These are phyloP conservation scores for Aureobasidium sp. DNA, from an alignment of 2,329 filamentous ascomycete genomes.

Conservation along the genomic window DNA sequence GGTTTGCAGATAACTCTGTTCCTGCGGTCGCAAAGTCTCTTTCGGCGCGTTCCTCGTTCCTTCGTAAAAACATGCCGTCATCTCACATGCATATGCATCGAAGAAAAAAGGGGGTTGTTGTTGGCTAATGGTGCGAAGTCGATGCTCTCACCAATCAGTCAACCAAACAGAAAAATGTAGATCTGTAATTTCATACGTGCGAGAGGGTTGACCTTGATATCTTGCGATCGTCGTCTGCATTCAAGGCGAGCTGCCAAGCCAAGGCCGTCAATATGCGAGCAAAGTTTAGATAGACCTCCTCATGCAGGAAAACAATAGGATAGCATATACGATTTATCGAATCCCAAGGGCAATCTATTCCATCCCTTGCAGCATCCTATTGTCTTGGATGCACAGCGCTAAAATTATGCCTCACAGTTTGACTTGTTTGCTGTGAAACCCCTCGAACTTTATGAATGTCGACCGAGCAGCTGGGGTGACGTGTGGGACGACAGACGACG, in stretches of 20 bases:
- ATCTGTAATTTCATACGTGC: constrained; percentile 7
- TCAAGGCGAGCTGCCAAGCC: constrained; percentile 5
- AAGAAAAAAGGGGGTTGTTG: not conserved
- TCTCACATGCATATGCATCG: not conserved
- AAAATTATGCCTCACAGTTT: not conserved
- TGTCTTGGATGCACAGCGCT: not conserved
- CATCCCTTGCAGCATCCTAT: not conserved
- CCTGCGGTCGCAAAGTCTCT: constrained; percentile 4
- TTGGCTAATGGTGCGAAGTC: constrained; percentile 2
- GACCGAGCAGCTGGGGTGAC: not conserved
- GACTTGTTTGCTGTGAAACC: not conserved
- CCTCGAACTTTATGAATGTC: not conserved
- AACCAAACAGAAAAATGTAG: constrained; percentile 1
- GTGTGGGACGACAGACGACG: not conserved
- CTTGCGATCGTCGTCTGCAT: constrained; percentile 8
- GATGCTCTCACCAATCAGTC: not conserved
- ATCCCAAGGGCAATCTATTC: not conserved
- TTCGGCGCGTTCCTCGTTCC: not conserved
- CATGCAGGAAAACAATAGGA: constrained; percentile 12
- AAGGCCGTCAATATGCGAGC: constrained; percentile 3
- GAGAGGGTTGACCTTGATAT: not conserved
- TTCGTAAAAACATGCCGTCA: not conserved
- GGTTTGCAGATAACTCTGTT: not conserved
- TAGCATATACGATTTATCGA: not conserved
- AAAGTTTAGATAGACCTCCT: not conserved